These are phyloP conservation scores for Yarrowia bubula DNA, from an alignment of 805 yeast genomes.

Conservation along the genomic window DNA sequence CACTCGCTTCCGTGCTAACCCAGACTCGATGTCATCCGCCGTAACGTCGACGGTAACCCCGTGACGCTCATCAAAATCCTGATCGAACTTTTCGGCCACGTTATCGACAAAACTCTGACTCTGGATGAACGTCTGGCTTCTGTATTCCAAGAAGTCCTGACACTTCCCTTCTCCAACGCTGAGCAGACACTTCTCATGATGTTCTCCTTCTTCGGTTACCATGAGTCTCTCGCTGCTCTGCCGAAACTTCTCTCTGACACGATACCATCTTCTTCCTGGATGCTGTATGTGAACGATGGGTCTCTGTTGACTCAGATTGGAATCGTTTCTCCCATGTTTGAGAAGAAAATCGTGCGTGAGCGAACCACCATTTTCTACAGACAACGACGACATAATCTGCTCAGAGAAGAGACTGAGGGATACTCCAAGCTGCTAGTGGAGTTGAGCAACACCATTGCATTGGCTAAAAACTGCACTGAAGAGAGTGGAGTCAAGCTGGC, in stretches of 20 bases:
- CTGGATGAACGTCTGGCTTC: background rate
- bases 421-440: constrained; percentile 62
- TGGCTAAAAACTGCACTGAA: constrained; percentile 43
- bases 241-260: constrained; percentile 29
- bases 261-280: constrained; percentile 32
- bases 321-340: constrained; percentile 39
- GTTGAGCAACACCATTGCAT: constrained; percentile 44
- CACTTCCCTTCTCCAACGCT: constrained; percentile 18
- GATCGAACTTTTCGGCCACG: background rate
- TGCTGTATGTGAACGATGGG: constrained; percentile 35
- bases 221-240: constrained; percentile 27
- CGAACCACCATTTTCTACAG: constrained; percentile 47
- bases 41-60: background rate
- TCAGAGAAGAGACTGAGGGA: constrained; percentile 77
- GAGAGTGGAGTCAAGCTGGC: background rate
- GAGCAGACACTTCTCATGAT: constrained; percentile 11
- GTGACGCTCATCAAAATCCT: background rate
- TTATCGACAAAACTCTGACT: background rate
- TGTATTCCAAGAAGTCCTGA: background rate
- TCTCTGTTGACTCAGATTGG: constrained; percentile 32
- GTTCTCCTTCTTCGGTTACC: constrained; percentile 1
- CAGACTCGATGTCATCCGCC: constrained; percentile 20
- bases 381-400: constrained; percentile 59
- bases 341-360: constrained; percentile 43
- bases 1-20: background rate